Evolutionary conservation across 371 early-diverging fungal species (phyloP).

Genomic region (Mortierella sp.): DNA sequence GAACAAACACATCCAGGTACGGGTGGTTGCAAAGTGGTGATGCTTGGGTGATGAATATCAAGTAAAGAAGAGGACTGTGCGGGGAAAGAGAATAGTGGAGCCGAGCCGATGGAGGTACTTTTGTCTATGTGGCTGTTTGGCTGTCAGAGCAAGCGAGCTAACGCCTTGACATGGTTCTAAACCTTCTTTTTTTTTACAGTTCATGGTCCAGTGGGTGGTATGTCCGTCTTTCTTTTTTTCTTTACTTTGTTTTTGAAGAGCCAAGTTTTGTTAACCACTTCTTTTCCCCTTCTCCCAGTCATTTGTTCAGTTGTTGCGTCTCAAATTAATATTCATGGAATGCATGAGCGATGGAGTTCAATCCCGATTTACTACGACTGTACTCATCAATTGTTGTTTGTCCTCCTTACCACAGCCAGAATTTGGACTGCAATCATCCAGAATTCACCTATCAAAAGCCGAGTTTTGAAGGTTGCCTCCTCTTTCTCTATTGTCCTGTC

Average conservation of each 20-base stretch:
- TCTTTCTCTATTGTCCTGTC: not conserved
- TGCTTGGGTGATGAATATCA: not conserved
- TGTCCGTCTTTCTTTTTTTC: not conserved
- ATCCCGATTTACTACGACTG: no score
- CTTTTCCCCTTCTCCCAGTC: not conserved
- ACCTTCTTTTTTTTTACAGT: not conserved
- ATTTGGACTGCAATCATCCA: no score
- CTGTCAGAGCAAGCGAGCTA: no score
- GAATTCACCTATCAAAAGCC: no score
- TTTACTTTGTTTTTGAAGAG: not conserved
- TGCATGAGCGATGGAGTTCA: no score
- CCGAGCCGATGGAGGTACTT: not conserved
- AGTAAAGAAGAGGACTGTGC: not conserved
- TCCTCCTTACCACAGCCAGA: no score
- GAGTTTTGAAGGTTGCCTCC: not conserved
- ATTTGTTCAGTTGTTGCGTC: not conserved
- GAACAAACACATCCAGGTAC: no score
- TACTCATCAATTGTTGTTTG: no score
- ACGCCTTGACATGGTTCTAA: no score
- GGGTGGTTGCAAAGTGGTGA: not conserved
- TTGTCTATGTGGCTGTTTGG: not conserved
- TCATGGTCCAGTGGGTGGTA: no score
- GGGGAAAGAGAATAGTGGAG: not conserved
- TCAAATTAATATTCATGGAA: no score
- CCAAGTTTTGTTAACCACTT: not conserved